These are phyloP conservation scores for Suillus weaverae DNA, from an alignment of 768 basidiomycete species.

Conservation along the genomic window DNA sequence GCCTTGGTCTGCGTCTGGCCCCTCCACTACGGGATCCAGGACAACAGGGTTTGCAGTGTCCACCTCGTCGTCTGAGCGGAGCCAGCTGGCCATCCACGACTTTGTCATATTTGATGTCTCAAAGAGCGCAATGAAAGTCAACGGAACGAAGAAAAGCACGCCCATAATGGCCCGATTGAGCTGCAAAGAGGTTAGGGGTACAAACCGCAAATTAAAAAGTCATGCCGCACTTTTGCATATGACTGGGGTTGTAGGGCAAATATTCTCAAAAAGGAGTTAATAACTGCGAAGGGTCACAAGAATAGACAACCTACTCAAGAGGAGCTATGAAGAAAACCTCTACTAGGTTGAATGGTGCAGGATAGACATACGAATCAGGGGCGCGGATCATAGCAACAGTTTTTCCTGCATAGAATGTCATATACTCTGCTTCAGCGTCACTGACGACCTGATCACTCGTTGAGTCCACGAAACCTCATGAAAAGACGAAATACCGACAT, in stretches of 20 bases:
- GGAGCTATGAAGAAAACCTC: slow-evolving; percentile 82
- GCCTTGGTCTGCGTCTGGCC: slow-evolving; percentile 51
- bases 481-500: slow-evolving; percentile 47
- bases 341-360: slow-evolving; percentile 90
- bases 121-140: slow-evolving; percentile 69
- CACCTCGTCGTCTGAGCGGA: slow-evolving; percentile 58
- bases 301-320: slow-evolving; percentile 63
- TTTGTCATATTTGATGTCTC: slow-evolving; percentile 61
- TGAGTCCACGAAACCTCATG: not conserved
- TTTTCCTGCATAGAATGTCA: slow-evolving; percentile 89
- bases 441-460: slow-evolving; percentile 58
- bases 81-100: slow-evolving; percentile 70
- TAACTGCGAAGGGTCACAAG: not conserved
- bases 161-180: slow-evolving; percentile 81
- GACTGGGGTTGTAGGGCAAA: slow-evolving; percentile 45
- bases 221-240: slow-evolving; percentile 56
- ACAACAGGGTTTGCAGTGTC: slow-evolving; percentile 51
- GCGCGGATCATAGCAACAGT: slow-evolving; percentile 83
- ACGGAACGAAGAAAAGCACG: slow-evolving; percentile 77
- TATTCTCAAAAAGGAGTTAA: slow-evolving; percentile 32
- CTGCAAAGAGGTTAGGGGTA: slow-evolving; percentile 33
- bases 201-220: not conserved
- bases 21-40: slow-evolving; percentile 62
- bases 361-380: slow-evolving; percentile 80
- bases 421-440: slow-evolving; percentile 87